phyloP scores from a whole-genome alignment of 306 rosid genomes.

The Vigna nakashimae region DNA sequence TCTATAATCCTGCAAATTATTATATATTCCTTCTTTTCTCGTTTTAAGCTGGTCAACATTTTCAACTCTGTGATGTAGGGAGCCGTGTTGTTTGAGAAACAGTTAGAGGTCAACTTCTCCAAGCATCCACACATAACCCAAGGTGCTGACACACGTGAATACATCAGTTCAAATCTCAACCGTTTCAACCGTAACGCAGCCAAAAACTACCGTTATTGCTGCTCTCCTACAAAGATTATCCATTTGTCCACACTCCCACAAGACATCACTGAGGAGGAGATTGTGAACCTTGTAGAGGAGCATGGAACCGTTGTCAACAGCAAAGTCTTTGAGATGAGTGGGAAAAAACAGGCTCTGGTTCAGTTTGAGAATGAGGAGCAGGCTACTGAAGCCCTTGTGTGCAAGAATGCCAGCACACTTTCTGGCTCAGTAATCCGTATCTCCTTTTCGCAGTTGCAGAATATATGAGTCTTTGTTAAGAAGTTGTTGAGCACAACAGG shows the following conservation, averaged over 20 bases:
- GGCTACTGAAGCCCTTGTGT: slow-evolving; percentile 91
- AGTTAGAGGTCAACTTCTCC: slow-evolving; percentile 87
- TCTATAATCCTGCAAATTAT: slow-evolving; percentile 4
- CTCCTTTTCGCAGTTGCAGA: slow-evolving; percentile 88
- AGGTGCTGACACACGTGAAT: slow-evolving; percentile 91
- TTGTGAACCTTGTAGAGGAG: slow-evolving; percentile 76
- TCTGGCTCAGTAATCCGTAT: slow-evolving; percentile 80
- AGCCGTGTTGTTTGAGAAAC: slow-evolving; percentile 82
- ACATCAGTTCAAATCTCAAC: slow-evolving; percentile 81
- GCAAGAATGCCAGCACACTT: slow-evolving; percentile 83
- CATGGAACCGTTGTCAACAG: slow-evolving; percentile 70
- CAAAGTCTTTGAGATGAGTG: slow-evolving; percentile 89
- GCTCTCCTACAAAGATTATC: slow-evolving; percentile 89
- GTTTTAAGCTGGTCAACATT: not conserved
- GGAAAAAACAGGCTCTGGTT: slow-evolving; percentile 85
- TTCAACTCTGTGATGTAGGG: slow-evolving; percentile 59
- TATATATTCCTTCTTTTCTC: slow-evolving; percentile 1
- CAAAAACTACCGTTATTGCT: slow-evolving; percentile 92
- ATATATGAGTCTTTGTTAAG: slow-evolving; percentile 52
- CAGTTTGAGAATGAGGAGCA: slow-evolving; percentile 89
- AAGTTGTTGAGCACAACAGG: slow-evolving; percentile 51
- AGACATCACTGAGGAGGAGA: slow-evolving; percentile 84
- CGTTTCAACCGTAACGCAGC: slow-evolving; percentile 96
- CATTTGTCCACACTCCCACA: slow-evolving; percentile 86
- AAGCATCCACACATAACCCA: slow-evolving; percentile 82